A percentile compares a stretch with the other conserved stretches of the same genome.
phyloP scores from a whole-genome alignment of 768 basidiomycete species.

The Harrya chromipes region DNA sequence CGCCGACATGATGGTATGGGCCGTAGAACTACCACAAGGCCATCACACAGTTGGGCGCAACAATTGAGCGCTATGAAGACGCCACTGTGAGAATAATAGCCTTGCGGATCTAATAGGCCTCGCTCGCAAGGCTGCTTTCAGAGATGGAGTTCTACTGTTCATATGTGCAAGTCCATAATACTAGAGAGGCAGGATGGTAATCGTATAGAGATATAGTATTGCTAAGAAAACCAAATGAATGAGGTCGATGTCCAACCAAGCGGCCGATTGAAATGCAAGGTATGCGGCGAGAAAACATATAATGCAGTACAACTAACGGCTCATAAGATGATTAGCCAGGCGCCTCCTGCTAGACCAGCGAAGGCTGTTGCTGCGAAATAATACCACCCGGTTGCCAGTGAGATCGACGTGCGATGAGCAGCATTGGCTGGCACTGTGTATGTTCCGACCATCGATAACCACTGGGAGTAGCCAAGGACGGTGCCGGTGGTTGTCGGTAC shows the following conservation, averaged over 20 bases:
- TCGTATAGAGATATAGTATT: constrained; percentile 19
- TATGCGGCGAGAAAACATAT: constrained; percentile 2
- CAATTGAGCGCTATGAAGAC: too few relatives aligned
- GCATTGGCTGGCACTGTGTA: constrained; percentile 25
- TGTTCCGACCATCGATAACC: constrained; percentile 30
- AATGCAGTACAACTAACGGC: constrained; percentile 8
- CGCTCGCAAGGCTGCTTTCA: not conserved
- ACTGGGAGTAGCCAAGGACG: constrained; percentile 30
- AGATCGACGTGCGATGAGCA: constrained; percentile 20
- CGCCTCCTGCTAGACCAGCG: constrained; percentile 27
- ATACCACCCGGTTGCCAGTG: constrained; percentile 25
- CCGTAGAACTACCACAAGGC: not conserved
- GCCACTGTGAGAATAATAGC: constrained; percentile 1
- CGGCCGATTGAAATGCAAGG: not conserved
- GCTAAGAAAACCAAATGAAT: not conserved
- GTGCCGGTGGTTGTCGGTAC: constrained; percentile 24
- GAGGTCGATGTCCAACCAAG: not conserved
- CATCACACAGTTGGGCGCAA: not conserved
- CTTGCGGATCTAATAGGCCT: too few relatives aligned
- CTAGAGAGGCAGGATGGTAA: constrained; percentile 9
- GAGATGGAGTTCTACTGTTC: constrained; percentile 4
- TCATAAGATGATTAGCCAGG: constrained; percentile 30
- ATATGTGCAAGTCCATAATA: constrained; percentile 6
- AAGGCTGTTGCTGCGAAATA: constrained; percentile 24
- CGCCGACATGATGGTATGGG: constrained; percentile 16